Evolutionary conservation across 2,329 filamentous ascomycete genomes (phyloP).

Genomic region (Aspergillus melleus): DNA sequence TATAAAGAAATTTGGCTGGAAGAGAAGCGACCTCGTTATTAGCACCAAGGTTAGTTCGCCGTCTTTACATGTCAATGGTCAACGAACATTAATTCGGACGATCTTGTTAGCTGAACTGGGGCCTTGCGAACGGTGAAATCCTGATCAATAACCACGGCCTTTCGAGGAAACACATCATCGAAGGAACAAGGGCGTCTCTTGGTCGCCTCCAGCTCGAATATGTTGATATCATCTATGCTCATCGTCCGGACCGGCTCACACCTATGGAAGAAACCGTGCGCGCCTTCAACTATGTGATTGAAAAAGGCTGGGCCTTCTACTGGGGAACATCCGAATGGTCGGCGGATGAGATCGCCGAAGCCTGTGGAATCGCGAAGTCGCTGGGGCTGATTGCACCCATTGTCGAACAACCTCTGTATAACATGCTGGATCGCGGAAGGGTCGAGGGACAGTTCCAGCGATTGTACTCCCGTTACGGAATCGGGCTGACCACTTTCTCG

Average conservation of each 20-base stretch:
- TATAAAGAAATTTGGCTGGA: conserved; percentile 59
- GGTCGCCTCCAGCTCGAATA: conserved; percentile 64
- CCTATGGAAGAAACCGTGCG: conserved; percentile 72
- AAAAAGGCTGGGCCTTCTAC: conserved; percentile 68
- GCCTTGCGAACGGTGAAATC: conserved; percentile 59
- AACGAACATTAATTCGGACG: too few species aligned
- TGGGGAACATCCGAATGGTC: conserved; percentile 72
- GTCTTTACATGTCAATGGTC: too few species aligned
- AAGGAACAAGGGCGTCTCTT: conserved; percentile 62
- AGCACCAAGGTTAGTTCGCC: conserved; percentile 31
- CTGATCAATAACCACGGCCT: conserved; percentile 67
- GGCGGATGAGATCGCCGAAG: conserved; percentile 65
- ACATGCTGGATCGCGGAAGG: conserved; percentile 61
- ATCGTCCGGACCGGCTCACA: conserved; percentile 65
- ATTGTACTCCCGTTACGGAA: conserved; percentile 60
- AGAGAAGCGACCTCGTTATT: conserved; percentile 52
- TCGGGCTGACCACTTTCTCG: conserved; percentile 65
- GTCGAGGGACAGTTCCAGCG: conserved; percentile 63
- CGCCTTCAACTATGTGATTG: conserved; percentile 70
- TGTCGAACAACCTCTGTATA: conserved; percentile 64
- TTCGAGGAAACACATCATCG: conserved; percentile 69
- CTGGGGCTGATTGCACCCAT: conserved; percentile 58
- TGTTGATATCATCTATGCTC: conserved; percentile 71
- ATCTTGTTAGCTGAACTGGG: conserved; percentile 3
- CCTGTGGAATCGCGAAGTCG: conserved; percentile 61